These are phyloP conservation scores for Arctostaphylos glauca DNA, from an alignment of 148 eudicot species.

Conservation along the genomic window DNA sequence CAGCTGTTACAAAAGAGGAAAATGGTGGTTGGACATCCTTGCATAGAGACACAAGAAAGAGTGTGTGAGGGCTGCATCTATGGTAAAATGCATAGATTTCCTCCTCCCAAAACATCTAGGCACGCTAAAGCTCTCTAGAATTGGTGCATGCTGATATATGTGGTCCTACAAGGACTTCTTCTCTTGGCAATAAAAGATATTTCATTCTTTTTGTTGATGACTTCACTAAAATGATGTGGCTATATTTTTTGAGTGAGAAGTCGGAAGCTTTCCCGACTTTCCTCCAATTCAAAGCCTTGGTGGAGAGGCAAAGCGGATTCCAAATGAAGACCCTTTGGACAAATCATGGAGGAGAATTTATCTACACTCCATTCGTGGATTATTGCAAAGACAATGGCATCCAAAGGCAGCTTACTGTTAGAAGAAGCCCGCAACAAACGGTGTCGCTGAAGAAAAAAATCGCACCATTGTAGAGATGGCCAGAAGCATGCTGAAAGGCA, in stretches of 20 bases:
- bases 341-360: no score
- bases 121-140: background rate
- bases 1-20: background rate
- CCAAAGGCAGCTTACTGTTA: background rate
- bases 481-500: background rate
- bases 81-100: background rate
- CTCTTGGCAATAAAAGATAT: no score
- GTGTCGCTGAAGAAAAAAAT: slow-evolving; percentile 8
- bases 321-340: background rate
- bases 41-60: background rate
- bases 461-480: slow-evolving; percentile 23
- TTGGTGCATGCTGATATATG: no score
- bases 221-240: slow-evolving; percentile 9
- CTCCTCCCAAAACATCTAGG: background rate
- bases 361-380: no score
- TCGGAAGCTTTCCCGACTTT: slow-evolving; percentile 1
- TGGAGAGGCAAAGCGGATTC: slow-evolving; percentile 1
- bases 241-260: slow-evolving; percentile 12
- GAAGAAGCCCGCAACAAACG: slow-evolving; percentile 19
- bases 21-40: background rate
- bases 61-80: slow-evolving; percentile 8
- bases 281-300: background rate
- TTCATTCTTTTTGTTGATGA: background rate
- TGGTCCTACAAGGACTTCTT: no score
- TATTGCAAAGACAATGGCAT: no score